Conservation (phyloP, 306 rosid genomes). For the Pterocarpus macrocarpus region DNA sequence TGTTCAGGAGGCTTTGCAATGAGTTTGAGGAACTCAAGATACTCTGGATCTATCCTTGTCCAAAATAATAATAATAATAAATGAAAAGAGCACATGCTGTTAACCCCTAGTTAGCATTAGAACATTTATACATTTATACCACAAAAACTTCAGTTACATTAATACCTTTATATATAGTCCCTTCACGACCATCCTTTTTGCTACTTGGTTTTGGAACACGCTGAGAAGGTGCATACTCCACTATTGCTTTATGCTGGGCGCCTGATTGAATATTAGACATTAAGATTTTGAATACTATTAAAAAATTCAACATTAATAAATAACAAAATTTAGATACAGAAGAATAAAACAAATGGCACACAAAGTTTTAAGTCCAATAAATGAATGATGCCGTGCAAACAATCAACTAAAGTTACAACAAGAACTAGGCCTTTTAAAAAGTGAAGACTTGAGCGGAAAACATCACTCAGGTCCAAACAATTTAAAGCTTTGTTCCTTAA, state of each 20-base stretch:
- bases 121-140: not conserved
- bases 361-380: not conserved
- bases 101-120: not conserved
- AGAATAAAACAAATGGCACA: not conserved
- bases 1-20: conserved; percentile 87
- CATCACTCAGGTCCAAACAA: conserved; percentile 1
- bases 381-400: not conserved
- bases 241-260: conserved; percentile 76
- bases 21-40: conserved; percentile 88
- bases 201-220: conserved; percentile 68
- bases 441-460: not conserved
- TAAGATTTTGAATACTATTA: conserved; percentile 31
- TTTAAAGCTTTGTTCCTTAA: not conserved
- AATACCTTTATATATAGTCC: conserved; percentile 87
- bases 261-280: conserved; percentile 57
- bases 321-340: not conserved
- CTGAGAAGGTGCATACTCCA: conserved; percentile 97
- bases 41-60: conserved; percentile 79
- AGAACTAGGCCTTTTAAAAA: not conserved
- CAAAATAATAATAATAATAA: conserved; percentile 30
- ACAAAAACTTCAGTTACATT: not conserved
- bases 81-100: conserved; percentile 17
- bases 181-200: conserved; percentile 92
- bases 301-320: not conserved
- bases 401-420: conserved; percentile 12